Evolutionary conservation across 1,284 basidiomycete species (phyloP).

Genomic region (Austropuccinia psidii): DNA sequence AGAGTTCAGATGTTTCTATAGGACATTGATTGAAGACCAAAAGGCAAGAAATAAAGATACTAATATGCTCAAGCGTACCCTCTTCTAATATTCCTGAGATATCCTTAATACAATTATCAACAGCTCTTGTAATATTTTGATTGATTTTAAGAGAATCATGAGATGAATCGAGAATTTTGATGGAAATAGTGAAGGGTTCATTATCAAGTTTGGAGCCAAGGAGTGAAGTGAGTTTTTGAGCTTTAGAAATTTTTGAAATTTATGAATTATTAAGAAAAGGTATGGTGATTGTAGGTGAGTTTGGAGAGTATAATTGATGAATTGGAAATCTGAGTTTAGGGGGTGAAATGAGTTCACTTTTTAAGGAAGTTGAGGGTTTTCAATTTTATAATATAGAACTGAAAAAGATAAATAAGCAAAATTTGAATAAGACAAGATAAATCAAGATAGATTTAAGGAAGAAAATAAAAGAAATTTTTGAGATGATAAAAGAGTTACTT

Average conservation of each 20-base stretch:
- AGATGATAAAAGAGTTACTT: neutral
- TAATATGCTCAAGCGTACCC: neutral
- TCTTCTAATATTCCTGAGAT: neutral
- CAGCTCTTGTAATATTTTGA: neutral
- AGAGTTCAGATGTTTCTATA: neutral
- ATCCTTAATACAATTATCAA: neutral
- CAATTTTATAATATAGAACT: neutral
- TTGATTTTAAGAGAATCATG: neutral
- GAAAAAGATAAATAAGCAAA: neutral
- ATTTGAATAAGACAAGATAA: neutral
- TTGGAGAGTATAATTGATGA: neutral
- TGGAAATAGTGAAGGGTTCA: neutral
- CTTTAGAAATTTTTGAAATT: neutral
- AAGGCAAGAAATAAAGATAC: neutral
- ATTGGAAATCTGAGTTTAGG: neutral
- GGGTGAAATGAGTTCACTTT: neutral
- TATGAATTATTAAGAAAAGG: neutral
- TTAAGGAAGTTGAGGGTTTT: conserved; percentile 8
- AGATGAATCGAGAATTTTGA: neutral
- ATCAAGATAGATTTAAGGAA: neutral
- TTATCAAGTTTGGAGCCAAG: neutral
- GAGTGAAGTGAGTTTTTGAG: conserved; percentile 5
- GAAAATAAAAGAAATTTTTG: too few species aligned
- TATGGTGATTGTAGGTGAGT: neutral
- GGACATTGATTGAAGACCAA: neutral